phyloP scores from a whole-genome alignment of 2,329 filamentous ascomycete species.

The Colletotrichum euphorbiae region DNA sequence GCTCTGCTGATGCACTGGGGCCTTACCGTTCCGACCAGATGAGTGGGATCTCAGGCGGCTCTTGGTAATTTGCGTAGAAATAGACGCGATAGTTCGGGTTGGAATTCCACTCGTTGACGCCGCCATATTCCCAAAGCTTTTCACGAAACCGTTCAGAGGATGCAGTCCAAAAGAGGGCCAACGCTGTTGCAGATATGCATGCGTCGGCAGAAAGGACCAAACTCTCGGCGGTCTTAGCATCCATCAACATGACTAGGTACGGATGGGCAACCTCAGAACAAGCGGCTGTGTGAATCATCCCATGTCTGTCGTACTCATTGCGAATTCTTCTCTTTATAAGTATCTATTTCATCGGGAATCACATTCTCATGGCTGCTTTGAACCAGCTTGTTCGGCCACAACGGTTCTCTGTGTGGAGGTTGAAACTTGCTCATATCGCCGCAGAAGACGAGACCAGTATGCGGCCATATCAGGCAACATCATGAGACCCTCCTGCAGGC shows the following conservation, averaged over 20 bases:
- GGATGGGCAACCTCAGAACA: not conserved
- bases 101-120: conserved; percentile 47
- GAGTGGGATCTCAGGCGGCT: conserved; percentile 45
- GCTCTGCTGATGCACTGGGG: not conserved
- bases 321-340: too few relatives aligned
- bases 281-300: too few relatives aligned
- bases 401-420: not conserved
- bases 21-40: conserved; percentile 46
- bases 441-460: not conserved
- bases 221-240: not conserved
- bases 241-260: not conserved
- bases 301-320: too few relatives aligned
- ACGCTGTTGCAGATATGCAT: conserved; percentile 18
- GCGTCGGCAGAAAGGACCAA: conserved; percentile 41
- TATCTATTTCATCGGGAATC: too few relatives aligned
- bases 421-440: conserved; percentile 37
- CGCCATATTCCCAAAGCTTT: conserved; percentile 45
- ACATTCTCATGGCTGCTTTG: not conserved
- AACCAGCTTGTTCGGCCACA: too few relatives aligned
- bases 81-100: conserved; percentile 46
- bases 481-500: too few relatives aligned
- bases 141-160: conserved; percentile 42
- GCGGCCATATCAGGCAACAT: too few relatives aligned
- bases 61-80: conserved; percentile 46
- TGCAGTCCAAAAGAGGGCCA: conserved; percentile 42